These are phyloP conservation scores for Chrysoporthe cubensis DNA, from an alignment of 2,329 filamentous ascomycete genomes.

Conservation along the genomic window DNA sequence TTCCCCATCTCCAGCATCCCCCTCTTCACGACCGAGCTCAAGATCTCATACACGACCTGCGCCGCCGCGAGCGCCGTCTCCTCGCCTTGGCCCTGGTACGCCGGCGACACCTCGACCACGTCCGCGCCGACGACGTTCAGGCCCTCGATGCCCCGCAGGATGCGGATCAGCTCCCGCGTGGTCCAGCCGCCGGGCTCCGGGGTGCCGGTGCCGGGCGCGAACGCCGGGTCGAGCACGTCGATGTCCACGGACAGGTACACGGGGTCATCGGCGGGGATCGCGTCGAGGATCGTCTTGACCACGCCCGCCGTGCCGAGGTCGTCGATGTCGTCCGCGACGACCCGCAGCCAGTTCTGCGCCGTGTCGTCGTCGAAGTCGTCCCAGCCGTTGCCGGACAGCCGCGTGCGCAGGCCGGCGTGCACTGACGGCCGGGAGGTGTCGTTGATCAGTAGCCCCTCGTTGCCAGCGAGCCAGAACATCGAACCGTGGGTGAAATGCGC, in stretches of 20 bases:
- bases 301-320: slow-evolving; percentile 75
- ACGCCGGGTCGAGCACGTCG: slow-evolving; percentile 43
- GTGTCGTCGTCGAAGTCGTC: slow-evolving; percentile 74
- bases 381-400: slow-evolving; percentile 68
- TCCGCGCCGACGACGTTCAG: slow-evolving; percentile 89
- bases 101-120: slow-evolving; percentile 85
- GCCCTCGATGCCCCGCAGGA: slow-evolving; percentile 78
- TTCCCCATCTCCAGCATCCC: slow-evolving; percentile 44
- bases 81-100: slow-evolving; percentile 80
- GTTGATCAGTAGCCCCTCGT: slow-evolving; percentile 79
- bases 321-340: slow-evolving; percentile 86
- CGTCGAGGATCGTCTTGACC: slow-evolving; percentile 69
- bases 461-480: slow-evolving; percentile 88
- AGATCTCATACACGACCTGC: slow-evolving; percentile 83
- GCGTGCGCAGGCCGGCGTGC: slow-evolving; percentile 81
- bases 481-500: slow-evolving; percentile 83
- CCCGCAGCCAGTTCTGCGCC: slow-evolving; percentile 76
- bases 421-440: slow-evolving; percentile 70
- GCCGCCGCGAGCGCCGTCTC: slow-evolving; percentile 82
- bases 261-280: slow-evolving; percentile 73
- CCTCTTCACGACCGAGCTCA: slow-evolving; percentile 69
- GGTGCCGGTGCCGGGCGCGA: slow-evolving; percentile 67
- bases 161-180: slow-evolving; percentile 81
- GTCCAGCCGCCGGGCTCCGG: slow-evolving; percentile 93
- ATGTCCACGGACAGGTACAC: slow-evolving; percentile 54